phyloP scores from a whole-genome alignment of 2,329 filamentous ascomycete species.

The Teratosphaeria destructans region DNA sequence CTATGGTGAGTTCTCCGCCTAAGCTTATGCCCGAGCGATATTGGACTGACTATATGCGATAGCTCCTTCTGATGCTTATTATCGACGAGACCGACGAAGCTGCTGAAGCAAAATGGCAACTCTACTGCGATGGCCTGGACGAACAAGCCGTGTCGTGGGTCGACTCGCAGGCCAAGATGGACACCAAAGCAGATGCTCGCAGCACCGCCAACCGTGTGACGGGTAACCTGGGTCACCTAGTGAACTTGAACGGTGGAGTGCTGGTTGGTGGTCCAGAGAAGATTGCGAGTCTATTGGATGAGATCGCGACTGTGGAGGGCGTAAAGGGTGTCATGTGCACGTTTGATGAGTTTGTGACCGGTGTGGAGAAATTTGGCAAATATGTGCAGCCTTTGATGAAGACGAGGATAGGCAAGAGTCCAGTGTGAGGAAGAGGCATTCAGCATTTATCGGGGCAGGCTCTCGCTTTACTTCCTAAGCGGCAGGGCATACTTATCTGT shows the following conservation, averaged over 20 bases:
- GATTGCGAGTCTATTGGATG: slow-evolving; percentile 4
- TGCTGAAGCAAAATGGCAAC: slow-evolving; percentile 8
- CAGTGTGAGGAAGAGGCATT: background rate
- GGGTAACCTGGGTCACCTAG: slow-evolving; percentile 1
- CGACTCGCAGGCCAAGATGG: slow-evolving; percentile 4
- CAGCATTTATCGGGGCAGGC: too few relatives aligned
- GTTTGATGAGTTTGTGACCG: slow-evolving; percentile 8
- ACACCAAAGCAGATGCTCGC: slow-evolving; percentile 8
- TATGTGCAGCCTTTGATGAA: slow-evolving; percentile 7
- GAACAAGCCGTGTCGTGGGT: slow-evolving; percentile 8
- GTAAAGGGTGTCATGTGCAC: slow-evolving; percentile 8
- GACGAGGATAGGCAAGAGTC: background rate
- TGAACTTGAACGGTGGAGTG: slow-evolving; percentile 8
- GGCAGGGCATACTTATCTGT: background rate
- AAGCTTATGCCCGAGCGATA: background rate
- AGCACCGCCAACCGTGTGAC: slow-evolving; percentile 2
- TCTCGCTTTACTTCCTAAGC: background rate
- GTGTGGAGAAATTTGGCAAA: slow-evolving; percentile 7
- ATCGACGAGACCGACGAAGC: slow-evolving; percentile 5
- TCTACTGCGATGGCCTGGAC: slow-evolving; percentile 8
- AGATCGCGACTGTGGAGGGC: slow-evolving; percentile 2
- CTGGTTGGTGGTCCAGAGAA: slow-evolving; percentile 2
- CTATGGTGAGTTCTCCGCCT: background rate
- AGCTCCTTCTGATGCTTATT: slow-evolving; percentile 8
- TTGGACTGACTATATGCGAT: background rate